Percentiles rank a stretch among this genome's conserved stretches.
phyloP scores from a whole-genome alignment of 31 red algal genomes.

The Bonnemaisonia californica region DNA sequence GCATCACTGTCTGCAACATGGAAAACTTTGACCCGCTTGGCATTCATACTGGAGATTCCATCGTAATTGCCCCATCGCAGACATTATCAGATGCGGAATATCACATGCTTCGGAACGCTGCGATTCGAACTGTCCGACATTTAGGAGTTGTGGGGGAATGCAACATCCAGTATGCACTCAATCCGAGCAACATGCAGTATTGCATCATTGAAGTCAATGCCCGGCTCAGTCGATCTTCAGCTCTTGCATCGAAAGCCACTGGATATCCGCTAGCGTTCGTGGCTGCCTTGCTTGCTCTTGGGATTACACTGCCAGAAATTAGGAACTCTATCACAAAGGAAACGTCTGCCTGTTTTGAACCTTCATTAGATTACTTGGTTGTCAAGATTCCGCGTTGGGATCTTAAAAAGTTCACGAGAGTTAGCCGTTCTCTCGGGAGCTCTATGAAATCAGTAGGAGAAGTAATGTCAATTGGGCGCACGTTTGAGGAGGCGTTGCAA shows the following conservation, averaged over 20 bases:
- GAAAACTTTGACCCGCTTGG: conserved; percentile 99
- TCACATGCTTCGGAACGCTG: conserved; percentile 92
- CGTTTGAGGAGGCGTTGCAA: conserved; percentile 94
- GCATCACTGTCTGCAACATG: conserved; percentile 99
- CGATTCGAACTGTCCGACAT: conserved; percentile 90
- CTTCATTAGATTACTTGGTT: conserved; percentile 95
- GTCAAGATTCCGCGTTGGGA: conserved; percentile 99
- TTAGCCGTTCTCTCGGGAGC: conserved; percentile 77
- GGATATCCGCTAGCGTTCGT: conserved; percentile 99
- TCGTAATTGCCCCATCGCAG: conserved; percentile 96
- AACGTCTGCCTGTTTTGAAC: conserved; percentile 97
- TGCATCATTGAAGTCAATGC: conserved; percentile 99
- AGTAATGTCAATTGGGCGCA: conserved; percentile 97
- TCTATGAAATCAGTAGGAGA: conserved; percentile 99
- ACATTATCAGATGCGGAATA: conserved; percentile 95
- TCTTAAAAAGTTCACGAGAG: conserved; percentile 92
- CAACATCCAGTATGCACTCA: conserved; percentile 98
- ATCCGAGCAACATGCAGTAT: conserved; percentile 83
- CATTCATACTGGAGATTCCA: conserved; percentile 98
- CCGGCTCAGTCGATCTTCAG: conserved; percentile 94
- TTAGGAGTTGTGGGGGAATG: conserved; percentile 98
- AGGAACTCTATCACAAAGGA: conserved; percentile 93
- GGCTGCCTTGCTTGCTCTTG: conserved; percentile 90
- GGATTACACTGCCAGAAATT: conserved; percentile 71
- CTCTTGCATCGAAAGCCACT: conserved; percentile 97